phyloP scores from a whole-genome alignment of 148 eudicot species.

The Silene uniflora region DNA sequence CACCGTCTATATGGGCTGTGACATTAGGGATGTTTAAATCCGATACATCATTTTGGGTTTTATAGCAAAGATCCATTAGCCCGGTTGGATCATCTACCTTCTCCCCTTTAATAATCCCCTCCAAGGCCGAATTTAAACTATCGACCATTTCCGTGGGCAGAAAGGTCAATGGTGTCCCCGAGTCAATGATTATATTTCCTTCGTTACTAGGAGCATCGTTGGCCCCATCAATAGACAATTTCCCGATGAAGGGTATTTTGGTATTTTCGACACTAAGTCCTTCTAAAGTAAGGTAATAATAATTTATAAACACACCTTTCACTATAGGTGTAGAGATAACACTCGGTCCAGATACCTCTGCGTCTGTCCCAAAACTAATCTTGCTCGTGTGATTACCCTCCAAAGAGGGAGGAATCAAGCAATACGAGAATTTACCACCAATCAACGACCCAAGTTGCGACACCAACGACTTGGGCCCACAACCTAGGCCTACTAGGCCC shows the following conservation, averaged over 20 bases:
- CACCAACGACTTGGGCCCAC: conserved; percentile 25
- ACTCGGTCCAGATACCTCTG: conserved; percentile 31
- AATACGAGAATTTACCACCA: conserved; percentile 39
- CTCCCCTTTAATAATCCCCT: neutral
- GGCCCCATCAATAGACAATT: too few species aligned
- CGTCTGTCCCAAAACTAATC: conserved; percentile 45
- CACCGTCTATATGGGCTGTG: conserved; percentile 39
- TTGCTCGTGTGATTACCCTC: conserved; percentile 30
- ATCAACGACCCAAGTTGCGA: conserved; percentile 22
- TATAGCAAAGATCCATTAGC: conserved; percentile 35
- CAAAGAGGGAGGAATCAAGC: conserved; percentile 20
- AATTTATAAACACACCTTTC: conserved; percentile 18
- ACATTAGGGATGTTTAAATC: conserved; percentile 26
- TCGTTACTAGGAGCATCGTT: too few species aligned
- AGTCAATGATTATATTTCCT: too few species aligned
- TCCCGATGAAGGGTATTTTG: neutral
- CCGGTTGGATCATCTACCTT: conserved; percentile 25
- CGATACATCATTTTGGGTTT: neutral
- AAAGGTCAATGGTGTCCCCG: too few species aligned
- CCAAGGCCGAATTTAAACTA: neutral
- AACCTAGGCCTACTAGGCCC: conserved; percentile 34
- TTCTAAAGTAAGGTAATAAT: conserved; percentile 46
- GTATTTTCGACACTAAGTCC: conserved; percentile 28
- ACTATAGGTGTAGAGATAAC: conserved; percentile 47
- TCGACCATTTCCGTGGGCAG: too few species aligned